phyloP scores from a whole-genome alignment of 2,329 filamentous ascomycete species.

The Chrysoporthe austroafricana region DNA sequence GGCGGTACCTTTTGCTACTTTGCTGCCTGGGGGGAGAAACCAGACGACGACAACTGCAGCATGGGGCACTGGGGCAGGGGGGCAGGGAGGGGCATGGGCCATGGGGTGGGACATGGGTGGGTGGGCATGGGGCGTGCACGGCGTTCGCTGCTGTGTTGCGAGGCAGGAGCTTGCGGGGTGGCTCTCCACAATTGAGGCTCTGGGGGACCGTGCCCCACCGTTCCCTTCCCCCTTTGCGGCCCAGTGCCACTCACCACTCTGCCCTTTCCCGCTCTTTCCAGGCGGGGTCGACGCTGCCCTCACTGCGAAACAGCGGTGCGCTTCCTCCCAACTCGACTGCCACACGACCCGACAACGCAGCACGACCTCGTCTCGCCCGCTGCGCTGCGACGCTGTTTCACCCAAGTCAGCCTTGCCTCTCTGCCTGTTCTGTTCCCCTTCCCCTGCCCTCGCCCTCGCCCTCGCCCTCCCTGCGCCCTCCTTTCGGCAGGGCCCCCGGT shows the following conservation, averaged over 20 bases:
- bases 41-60: too few species aligned
- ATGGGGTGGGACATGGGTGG: too few species aligned
- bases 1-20: not conserved
- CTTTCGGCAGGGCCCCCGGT: not conserved
- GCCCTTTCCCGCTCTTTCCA: slow-evolving; percentile 17
- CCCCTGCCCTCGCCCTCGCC: not conserved
- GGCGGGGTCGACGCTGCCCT: not conserved
- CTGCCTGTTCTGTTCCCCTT: not conserved
- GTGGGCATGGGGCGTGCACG: too few species aligned
- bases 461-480: too few species aligned
- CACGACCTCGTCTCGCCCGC: not conserved
- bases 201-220: not conserved
- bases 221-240: not conserved
- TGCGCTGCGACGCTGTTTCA: slow-evolving; percentile 12
- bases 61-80: too few species aligned
- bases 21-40: not conserved
- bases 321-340: slow-evolving; percentile 2
- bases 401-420: not conserved
- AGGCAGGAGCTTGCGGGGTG: not conserved
- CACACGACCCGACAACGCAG: slow-evolving; percentile 4
- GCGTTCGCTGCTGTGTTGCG: not conserved
- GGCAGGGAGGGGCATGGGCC: too few species aligned
- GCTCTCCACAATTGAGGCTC: slow-evolving; percentile 7
- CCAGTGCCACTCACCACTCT: not conserved
- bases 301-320: slow-evolving; percentile 21